Evolutionary conservation across 2,329 filamentous ascomycete genomes (phyloP).

Genomic region (Aspergillus fischeri): DNA sequence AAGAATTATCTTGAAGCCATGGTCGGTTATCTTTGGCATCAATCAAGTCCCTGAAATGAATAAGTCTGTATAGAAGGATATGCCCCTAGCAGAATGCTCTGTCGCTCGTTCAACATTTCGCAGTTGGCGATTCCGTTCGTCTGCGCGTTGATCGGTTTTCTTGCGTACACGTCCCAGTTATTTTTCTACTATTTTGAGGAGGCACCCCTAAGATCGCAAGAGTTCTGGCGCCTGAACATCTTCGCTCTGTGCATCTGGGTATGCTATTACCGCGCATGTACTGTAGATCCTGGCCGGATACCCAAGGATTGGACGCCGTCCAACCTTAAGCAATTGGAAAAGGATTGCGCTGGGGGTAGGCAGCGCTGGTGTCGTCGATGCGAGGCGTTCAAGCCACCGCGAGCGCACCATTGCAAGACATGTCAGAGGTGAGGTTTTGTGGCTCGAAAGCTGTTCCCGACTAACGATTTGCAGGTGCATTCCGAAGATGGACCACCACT

Average conservation of each 20-base stretch:
- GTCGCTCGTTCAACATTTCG: constrained; percentile 28
- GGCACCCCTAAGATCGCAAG: constrained; percentile 44
- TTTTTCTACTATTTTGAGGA: constrained; percentile 55
- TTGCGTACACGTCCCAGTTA: constrained; percentile 58
- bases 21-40: not conserved
- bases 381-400: constrained; percentile 56
- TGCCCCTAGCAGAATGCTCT: constrained; percentile 8
- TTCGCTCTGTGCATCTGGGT: constrained; percentile 54
- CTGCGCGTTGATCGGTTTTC: constrained; percentile 52
- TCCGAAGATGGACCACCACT: constrained; percentile 65
- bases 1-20: not conserved
- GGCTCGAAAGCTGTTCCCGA: not conserved
- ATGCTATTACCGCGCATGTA: constrained; percentile 57
- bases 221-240: constrained; percentile 53
- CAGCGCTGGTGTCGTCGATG: constrained; percentile 60
- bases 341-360: constrained; percentile 22
- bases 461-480: constrained; percentile 47
- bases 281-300: constrained; percentile 55
- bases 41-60: not conserved
- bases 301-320: constrained; percentile 40
- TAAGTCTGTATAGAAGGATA: not conserved
- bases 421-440: constrained; percentile 50
- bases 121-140: constrained; percentile 52
- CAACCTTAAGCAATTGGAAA: constrained; percentile 15
- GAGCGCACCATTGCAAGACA: constrained; percentile 62